Conservation (phyloP, 495 filamentous ascomycete genomes). For the Neurospora africana region DNA sequence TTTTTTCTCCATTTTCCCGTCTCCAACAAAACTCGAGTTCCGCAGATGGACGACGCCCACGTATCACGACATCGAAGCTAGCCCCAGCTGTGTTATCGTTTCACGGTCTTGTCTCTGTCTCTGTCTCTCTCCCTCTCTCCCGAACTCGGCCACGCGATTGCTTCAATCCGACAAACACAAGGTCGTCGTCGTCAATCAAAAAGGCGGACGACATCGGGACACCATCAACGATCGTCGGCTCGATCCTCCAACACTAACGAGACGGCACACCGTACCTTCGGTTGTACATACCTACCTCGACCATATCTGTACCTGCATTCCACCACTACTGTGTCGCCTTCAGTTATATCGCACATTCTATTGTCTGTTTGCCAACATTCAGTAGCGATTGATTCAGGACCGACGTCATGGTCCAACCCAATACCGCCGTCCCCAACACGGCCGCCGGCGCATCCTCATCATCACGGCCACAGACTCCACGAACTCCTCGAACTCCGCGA, state of each 20-base stretch:
- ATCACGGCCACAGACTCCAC: slow-evolving; percentile 19
- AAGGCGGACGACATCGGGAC: neutral
- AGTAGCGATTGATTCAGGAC: neutral
- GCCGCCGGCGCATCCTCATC: slow-evolving; percentile 2
- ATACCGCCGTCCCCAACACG: neutral
- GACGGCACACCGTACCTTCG: neutral
- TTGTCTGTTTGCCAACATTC: neutral
- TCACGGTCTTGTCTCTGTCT: neutral
- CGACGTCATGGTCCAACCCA: neutral
- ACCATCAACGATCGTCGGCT: neutral
- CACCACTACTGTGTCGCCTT: neutral
- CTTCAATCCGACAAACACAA: neutral
- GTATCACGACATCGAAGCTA: neutral
- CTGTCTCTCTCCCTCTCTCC: neutral
- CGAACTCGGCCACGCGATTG: too few relatives aligned
- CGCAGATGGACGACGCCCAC: neutral
- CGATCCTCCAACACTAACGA: neutral
- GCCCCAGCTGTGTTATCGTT: neutral
- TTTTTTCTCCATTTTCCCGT: neutral
- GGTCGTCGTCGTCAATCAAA: neutral
- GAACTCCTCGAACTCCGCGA: slow-evolving; percentile 10
- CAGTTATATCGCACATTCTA: neutral
- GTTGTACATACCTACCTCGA: neutral
- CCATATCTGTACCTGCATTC: neutral
- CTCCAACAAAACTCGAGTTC: neutral